Percentiles rank a stretch among this genome's conserved stretches.
Evolutionary conservation across 2,329 filamentous ascomycete species (phyloP).

Genomic region (Fusarium tjaetaba): DNA sequence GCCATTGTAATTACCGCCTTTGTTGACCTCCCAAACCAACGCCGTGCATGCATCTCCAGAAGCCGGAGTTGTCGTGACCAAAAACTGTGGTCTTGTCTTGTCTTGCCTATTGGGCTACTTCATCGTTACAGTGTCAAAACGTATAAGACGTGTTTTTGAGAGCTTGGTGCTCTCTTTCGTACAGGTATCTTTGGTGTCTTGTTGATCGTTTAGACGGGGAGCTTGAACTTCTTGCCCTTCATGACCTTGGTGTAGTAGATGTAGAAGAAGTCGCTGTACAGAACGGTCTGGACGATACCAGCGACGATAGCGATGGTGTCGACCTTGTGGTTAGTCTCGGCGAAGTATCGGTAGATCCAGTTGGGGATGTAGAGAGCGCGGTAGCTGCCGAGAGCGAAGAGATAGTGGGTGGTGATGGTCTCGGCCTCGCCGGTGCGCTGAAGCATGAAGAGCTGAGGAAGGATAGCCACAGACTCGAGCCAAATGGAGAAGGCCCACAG

Average conservation of each 20-base stretch:
- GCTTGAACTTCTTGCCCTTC: conserved; percentile 88
- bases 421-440: conserved; percentile 97
- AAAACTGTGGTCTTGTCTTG: conserved; percentile 22
- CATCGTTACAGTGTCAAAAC: conserved; percentile 24
- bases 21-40: conserved; percentile 44
- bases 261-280: conserved; percentile 99
- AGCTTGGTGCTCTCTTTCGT: conserved; percentile 23
- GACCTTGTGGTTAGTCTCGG: conserved; percentile 75
- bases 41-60: conserved; percentile 47
- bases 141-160: conserved; percentile 10
- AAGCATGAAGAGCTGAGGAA: conserved; percentile 97
- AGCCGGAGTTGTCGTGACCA: conserved; percentile 37
- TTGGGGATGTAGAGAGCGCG: conserved; percentile 97
- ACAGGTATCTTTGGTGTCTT: conserved; percentile 7
- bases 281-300: conserved; percentile 89
- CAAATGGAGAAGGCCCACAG: conserved; percentile 98
- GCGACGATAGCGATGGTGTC: conserved; percentile 91
- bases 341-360: conserved; percentile 92
- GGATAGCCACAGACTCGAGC: conserved; percentile 95
- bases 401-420: conserved; percentile 98
- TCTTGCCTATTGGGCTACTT: conserved; percentile 31
- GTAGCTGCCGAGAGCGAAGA: conserved; percentile 92
- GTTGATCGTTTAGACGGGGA: conserved; percentile 71
- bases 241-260: conserved; percentile 98
- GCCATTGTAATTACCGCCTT: conserved; percentile 43